Percentiles rank a stretch among this genome's conserved stretches.
Evolutionary conservation across 75 land plant genomes (phyloP).

Genomic region (Adiantum capillusveneris): DNA sequence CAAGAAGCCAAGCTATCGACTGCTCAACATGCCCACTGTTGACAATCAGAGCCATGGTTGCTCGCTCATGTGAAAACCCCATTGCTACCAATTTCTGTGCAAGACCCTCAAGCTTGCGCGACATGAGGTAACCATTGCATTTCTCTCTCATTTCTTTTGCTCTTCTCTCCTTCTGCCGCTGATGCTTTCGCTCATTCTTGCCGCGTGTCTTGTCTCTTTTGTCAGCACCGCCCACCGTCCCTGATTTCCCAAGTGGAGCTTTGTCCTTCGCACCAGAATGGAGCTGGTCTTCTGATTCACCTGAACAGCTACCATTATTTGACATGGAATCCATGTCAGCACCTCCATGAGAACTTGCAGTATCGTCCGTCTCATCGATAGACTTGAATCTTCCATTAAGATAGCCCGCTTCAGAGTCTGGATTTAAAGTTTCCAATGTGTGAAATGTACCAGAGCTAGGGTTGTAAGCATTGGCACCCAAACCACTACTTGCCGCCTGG

Average conservation of each 20-base stretch:
- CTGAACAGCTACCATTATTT: constrained; percentile 76
- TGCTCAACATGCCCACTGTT: constrained; percentile 80
- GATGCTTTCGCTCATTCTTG: constrained; percentile 90
- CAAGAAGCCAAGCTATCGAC: constrained; percentile 74
- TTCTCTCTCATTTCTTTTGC: constrained; percentile 82
- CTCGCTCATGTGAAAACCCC: constrained; percentile 79
- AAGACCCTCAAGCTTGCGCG: constrained; percentile 72
- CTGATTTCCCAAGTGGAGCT: constrained; percentile 15
- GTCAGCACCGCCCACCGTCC: constrained; percentile 47
- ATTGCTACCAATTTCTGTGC: constrained; percentile 74
- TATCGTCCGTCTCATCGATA: constrained; percentile 54
- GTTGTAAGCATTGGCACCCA: constrained; percentile 58
- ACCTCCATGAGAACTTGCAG: constrained; percentile 7
- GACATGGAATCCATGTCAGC: constrained; percentile 61
- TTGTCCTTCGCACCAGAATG: constrained; percentile 32
- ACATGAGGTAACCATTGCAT: constrained; percentile 69
- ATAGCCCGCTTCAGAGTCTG: constrained; percentile 16
- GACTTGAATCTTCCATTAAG: constrained; percentile 39
- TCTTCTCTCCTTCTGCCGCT: constrained; percentile 81
- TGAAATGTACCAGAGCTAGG: constrained; percentile 73
- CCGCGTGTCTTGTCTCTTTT: constrained; percentile 75
- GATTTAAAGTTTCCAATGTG: constrained; percentile 34
- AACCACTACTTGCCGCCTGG: constrained; percentile 20
- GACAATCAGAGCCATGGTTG: constrained; percentile 78
- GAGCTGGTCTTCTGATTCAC: constrained; percentile 68